Evolutionary conservation across 2,329 filamentous ascomycete genomes (phyloP), one percentile per base, ranked within the genome.

Genomic region (Huntiella abstrusa): DNA sequence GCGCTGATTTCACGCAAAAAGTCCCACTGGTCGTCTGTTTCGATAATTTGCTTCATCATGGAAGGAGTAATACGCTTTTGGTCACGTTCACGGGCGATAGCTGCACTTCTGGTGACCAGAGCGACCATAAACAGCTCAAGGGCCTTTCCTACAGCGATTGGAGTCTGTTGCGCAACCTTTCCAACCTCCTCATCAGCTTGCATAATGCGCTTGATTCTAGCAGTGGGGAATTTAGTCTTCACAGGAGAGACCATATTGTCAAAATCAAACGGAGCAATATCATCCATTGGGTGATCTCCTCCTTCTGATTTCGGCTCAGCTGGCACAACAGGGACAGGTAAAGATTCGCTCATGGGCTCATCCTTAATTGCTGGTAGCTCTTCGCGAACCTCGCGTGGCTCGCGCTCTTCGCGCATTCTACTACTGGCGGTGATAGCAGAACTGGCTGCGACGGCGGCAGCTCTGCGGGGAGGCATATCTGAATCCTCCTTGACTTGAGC

Each of bases 131-230:
- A 98, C 6, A 98, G 71, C 64, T 98, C 91, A 5, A 98, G 71
- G 12, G 91, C 91, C 67, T 95, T 95, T 54, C 84, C 84, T 39
- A 96, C 88, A 19, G 88, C 91, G 48, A 94, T 92, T 12, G 88
- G 88, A 1, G 91, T 95, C 51, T 96, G 91, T 62, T 98, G 91
- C 3, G 91, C 87, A 7, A 98, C 91, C 64, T 98, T 98, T 51
- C 91, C 91, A 0, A 98, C 87, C 60, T 98, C 91, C 58, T 98
- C 91, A 58, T 98, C 91, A 8, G 88, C 88, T 64, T 98, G 91
- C 91, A 98, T 96, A 57, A 98, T 96, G 44, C 91, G 78, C 70
- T 98, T 98, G 67, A 98, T 98, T 51, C 91, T 75, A 11, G 91
- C 91, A 32, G 93, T 93, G 1, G 91, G 91, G 57, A 98, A 98